Evolutionary conservation across 2,329 filamentous ascomycete genomes (phyloP), one percentile per base, ranked within the genome.

Genomic region (Aspergillus neoniger): DNA sequence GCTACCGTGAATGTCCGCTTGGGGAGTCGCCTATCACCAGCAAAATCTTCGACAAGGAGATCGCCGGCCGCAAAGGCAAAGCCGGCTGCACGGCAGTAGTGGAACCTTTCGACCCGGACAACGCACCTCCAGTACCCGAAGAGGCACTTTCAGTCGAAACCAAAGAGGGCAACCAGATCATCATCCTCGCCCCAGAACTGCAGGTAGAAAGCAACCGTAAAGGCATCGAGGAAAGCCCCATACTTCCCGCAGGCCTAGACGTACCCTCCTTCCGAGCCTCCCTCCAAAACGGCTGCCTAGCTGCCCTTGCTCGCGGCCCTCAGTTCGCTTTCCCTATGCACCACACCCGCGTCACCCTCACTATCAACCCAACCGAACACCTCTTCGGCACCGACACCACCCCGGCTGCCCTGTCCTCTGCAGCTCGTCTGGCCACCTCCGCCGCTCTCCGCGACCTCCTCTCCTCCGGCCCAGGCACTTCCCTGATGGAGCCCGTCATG

Each of bases 401-500:
- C 0, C 82, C 88, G 0, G 88, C 86, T 0, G 90, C 81, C 66
- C 83, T 81, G 74, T 92, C 85, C 70, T 91, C 82, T 77, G 92
- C 82, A 62, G 88, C 82, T 67, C 87, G 77, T 72, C 85, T 76
- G 71, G 90, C 91, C 2, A 89, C 93, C 0, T 86, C 89, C 61
- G 81, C 84, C 8, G 88, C 89, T 0, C 83, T 98, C 1, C 84
- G 85, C 54, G 82, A 86, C 17, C 86, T 78, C 36, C 62, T 66
- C 15, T 47, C 61, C 30, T 48, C 61, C 44, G 78, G 28, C 72
- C 79, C 2, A 79, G 81, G 73, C 2, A 84, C 92, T 1, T 84
- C 85, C 1, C 81, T 99, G 41, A 89, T 98, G 79, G 95, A 99
- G 72, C 95, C 95, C 1, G 91, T 99, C 57, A 97, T 98, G 92